A percentile compares a stretch with the other conserved stretches of the same genome.
phyloP scores from a whole-genome alignment of 1,284 basidiomycete species.

The Phaffia rhodozyma region DNA sequence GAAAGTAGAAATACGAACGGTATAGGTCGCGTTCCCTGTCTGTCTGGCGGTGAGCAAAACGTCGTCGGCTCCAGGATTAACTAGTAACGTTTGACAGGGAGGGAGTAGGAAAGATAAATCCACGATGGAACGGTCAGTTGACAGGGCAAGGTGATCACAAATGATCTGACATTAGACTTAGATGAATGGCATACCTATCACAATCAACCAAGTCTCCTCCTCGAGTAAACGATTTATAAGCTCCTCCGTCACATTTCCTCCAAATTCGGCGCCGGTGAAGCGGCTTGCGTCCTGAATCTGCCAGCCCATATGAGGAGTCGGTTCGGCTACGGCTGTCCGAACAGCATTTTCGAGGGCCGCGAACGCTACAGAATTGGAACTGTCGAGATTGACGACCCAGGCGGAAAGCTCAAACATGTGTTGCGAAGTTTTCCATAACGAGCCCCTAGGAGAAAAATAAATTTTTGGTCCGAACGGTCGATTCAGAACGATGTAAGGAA shows the following conservation, averaged over 20 bases:
- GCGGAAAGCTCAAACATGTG: background rate
- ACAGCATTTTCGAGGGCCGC: constrained; percentile 4
- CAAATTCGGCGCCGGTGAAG: background rate
- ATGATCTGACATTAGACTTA: background rate
- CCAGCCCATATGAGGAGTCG: constrained; percentile 7
- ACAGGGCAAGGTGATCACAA: background rate
- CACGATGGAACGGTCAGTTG: background rate
- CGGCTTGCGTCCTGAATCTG: background rate
- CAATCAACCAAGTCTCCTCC: constrained; percentile 31
- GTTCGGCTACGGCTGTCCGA: background rate
- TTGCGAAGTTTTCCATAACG: too few species aligned
- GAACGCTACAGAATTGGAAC: background rate
- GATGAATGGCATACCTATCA: constrained; percentile 20
- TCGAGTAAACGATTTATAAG: constrained; percentile 28
- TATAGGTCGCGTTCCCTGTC: constrained; percentile 27
- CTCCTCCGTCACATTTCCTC: constrained; percentile 16
- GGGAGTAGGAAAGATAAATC: background rate
- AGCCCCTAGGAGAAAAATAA: too few species aligned
- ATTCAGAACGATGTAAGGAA: too few species aligned
- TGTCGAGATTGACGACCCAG: constrained; percentile 9
- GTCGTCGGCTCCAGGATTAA: constrained; percentile 26
- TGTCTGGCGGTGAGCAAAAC: constrained; percentile 24
- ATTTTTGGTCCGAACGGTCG: too few species aligned
- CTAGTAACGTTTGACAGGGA: background rate
- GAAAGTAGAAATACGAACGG: background rate